Base-by-base conservation (phyloP, 495 filamentous ascomycete species). In the Talaromyces wortmannii region DNA sequence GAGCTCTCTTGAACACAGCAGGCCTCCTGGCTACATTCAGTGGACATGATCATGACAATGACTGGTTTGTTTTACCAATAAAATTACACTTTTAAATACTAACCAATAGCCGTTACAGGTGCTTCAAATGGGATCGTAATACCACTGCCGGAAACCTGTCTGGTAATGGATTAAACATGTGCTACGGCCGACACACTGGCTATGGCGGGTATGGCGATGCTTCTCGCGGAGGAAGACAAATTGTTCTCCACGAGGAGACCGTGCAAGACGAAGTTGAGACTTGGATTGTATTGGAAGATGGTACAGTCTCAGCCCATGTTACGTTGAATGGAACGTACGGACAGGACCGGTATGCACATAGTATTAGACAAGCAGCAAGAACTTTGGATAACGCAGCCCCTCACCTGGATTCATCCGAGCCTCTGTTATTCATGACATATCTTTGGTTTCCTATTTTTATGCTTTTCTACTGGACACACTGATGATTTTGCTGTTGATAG, bases 131-230 rank as follows among this genome's bases (percentile, higher is more conserved):
- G 73, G 61, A 69, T n/a, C 52, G 56, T 0, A 30, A 51, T 1
- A 56, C 67, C 6, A 59, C 66, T 6, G 66, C 61, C 4, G 66
- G 65, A 48, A 59, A 66, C 17, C 50, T 75, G 6, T 61, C 61
- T 0, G 75, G 76, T 7, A 69, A 73, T 33, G 71, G 71, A 0
- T 31, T 80, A 7, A 58, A 76, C 55, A 61, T 89, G 48, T 90
- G 87, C 60, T 89, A 88, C 58, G 80, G 83, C n/a, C 79, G 84
- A 53, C 85, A 86, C 55, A 78, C 77, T 0, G 87, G 87, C 6
- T 90, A 88, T 53, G 87, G 87, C 0, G 87, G 87, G 0, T 90
- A 91, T 56, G 83, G 85, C 0, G 74, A 69, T 54, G 84, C 81
- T 76, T 77, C 76, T 7, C 75, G 86, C 0, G 87, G 86, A 0